Evolutionary conservation across 1,139 yeast genomes (phyloP), one percentile per base, ranked within the genome.

Genomic region (Ogataea hybrid): DNA sequence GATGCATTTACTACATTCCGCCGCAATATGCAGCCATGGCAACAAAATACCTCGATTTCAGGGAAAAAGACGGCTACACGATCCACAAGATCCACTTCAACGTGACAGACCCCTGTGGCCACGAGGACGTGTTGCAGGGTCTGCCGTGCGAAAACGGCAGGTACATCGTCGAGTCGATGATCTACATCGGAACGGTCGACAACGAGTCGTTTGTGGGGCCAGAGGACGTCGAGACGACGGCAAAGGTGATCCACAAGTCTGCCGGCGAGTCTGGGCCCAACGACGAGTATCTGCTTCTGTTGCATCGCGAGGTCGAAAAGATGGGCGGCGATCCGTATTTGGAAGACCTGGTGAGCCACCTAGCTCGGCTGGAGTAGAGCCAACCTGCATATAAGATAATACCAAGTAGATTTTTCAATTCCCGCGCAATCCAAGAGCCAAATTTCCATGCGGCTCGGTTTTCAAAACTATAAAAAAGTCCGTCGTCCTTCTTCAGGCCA

Each of bases 31-130:
- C 83, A 0, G 64, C 64, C 3, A 73, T 73, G 49, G 94, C 88
- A 12, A 68, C 71, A 31, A 79, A 75, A 12, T 84, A 88, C 52
- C 69, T 90, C 34, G 95, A 89, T 56, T 70, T 79, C 15, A 69
- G 97, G 39, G 97, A 90, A 56, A 88, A 89, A 59, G 89, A 88
- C 57, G 97, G 97, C 0, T 90, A 90, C 62, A 71, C 88, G 0
- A 68, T 79, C 2, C 87, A 84, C 52, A 64, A 69, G 12, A 82
- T 89, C 1, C 79, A 80, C 2, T 88, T 88, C 57, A 73, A 74
- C 47, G 67, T 83, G 10, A 55, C 51, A 2, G 51, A 55, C 23
- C 57, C 57, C 41, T 32, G 47, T 5, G 64, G 57, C 20, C 40
- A 61, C 18, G 32, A 36, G 8, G 42, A 48, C 1, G 58, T 63